Evolutionary conservation across 768 basidiomycete genomes (phyloP), one percentile per base, ranked within the genome.

Genomic region (Naematelia encephala): DNA sequence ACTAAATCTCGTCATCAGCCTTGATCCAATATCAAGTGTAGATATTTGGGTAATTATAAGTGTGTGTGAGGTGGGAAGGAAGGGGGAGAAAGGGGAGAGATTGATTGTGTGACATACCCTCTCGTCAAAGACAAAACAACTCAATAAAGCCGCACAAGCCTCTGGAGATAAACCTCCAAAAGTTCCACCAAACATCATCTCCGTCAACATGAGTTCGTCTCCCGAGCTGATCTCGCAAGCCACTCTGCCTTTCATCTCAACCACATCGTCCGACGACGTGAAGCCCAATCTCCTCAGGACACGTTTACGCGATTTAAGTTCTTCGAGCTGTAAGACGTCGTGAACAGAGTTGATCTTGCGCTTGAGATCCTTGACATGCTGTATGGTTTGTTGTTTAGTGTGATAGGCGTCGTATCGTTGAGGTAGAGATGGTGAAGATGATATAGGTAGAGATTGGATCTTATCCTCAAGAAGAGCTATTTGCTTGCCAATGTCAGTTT

Each of bases 191-290:
- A 99, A 98, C 59, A 99, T 87, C 70, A 99, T 83, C 78, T 98
- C 96, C 0, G 96, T 99, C 62, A 99, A 82, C 29, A 99, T 81
- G 52, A 99, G 79, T 79, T 99, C 96, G 71, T 99, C 96, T 5
- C 96, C 96, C 1, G 92, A 87, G 73, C 89, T 91, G 78, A 99
- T 98, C 79, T 99, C 96, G 75, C 96, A 99, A 16, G 96, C 96
- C 0, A 99, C 94, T 39, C 96, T 83, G 0, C 96, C 96, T 80
- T 99, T 99, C 83, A 92, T 86, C 74, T 98, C 96, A 21, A 98
- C 91, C 58, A 98, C 96, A 76, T 98, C 94, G 0, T 87, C 84
- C 10, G 85, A 75, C 13, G 84, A 87, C 1, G 91, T 93, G 81
- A 98, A 98, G 0, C 88, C 93, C 4, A 99, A 80, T 29, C 96